phyloP scores from a whole-genome alignment of 2,329 filamentous ascomycete species.

The Magnaporthales sp. region DNA sequence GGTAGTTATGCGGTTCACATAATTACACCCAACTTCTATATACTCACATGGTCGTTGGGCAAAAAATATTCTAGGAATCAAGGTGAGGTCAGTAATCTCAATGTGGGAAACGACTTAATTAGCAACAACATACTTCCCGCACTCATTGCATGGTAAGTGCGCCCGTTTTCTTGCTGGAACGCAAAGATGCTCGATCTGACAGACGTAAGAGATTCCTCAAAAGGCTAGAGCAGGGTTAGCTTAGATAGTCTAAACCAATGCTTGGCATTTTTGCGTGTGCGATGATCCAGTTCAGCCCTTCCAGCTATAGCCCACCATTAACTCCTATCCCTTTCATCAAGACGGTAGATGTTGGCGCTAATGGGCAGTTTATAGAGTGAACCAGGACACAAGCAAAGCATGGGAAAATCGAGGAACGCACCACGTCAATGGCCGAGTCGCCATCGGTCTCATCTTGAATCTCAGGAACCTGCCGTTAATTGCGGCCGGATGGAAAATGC shows the following conservation, averaged over 20 bases:
- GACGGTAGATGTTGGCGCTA: neutral
- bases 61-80: slow-evolving; percentile 12
- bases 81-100: neutral
- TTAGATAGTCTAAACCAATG: neutral
- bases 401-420: slow-evolving; percentile 1
- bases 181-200: slow-evolving; percentile 14
- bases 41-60: slow-evolving; percentile 14
- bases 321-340: neutral
- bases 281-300: neutral
- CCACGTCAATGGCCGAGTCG: slow-evolving; percentile 9
- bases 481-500: neutral
- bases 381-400: neutral
- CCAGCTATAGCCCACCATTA: neutral
- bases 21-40: neutral
- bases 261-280: neutral
- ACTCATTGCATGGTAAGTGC: slow-evolving; percentile 17
- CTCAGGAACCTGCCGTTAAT: slow-evolving; percentile 6
- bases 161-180: slow-evolving; percentile 15
- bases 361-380: neutral
- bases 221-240: slow-evolving; percentile 7
- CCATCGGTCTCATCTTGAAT: slow-evolving; percentile 5
- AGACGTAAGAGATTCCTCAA: slow-evolving; percentile 13
- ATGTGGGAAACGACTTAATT: accelerated
- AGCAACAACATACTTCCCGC: slow-evolving; percentile 13
- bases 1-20: neutral